Base-by-base conservation (phyloP, 208 protist species). In the Angomonas deanei region DNA sequence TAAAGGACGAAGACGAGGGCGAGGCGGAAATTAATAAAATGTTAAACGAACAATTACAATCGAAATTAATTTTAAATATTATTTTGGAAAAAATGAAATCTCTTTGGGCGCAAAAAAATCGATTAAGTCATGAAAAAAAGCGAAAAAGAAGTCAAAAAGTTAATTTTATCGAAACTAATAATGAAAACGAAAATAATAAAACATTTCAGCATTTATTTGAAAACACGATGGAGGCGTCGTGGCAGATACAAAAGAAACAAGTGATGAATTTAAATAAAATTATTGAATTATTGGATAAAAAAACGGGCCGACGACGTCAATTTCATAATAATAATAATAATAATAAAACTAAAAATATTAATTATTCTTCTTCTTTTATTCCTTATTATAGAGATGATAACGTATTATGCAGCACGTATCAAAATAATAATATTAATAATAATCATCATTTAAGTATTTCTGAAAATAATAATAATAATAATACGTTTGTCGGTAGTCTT, bases 211-310 rank as follows among this genome's bases (percentile, higher is more conserved):
- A 67, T 19, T 69, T 62, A 19, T 76, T 77, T 31, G 53, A 64
- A 23, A 62, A 66, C 31, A 71, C 76, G 17, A 34, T 81, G 23
- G 23, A 80, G 27, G 72, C 80, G 13, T 64, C 73, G 8, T 95
- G 88, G 86, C 65, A 82, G 32, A 56, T 95, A 21, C 79, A 92
- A 61, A 70, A 70, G 27, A 73, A 76, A 15, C 85, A 84, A 23
- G 77, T 92, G 3, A 54, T 95, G 2, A 78, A 92, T 34, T 50
- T 95, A 3, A 58, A 80, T 27, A 92, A 92, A 70, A 69, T 95
- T 1, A 83, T 95, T 26, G 57, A 81, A 59, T 23, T 92, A 2
- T 64, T 92, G 24, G 88, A 95, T 66, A 85, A 86, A 23, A 67
- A 64, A 3, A 74, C 76, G 1, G 73, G 81, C 10, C 83, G 85